Percentiles rank a stretch among this genome's conserved stretches.
Conservation (phyloP, 2,329 filamentous ascomycete species). For the Rhytidhysteron rufulum region DNA sequence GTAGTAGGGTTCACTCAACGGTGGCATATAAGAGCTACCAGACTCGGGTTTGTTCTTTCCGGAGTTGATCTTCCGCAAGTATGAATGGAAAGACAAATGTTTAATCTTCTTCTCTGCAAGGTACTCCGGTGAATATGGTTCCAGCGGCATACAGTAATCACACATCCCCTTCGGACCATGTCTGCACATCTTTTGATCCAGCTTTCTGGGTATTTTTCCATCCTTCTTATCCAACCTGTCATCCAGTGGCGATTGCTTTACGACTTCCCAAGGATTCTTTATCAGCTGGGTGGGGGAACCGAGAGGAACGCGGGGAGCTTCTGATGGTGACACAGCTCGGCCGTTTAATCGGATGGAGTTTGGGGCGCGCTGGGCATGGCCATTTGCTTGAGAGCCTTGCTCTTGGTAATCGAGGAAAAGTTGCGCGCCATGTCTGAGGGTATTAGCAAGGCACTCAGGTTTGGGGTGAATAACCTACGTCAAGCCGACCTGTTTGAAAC, state of each 20-base stretch:
- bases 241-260: slow-evolving; percentile 83
- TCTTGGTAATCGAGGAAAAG: slow-evolving; percentile 81
- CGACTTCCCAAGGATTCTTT: slow-evolving; percentile 89
- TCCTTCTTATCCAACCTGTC: slow-evolving; percentile 80
- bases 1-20: slow-evolving; percentile 87
- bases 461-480: slow-evolving; percentile 38
- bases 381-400: slow-evolving; percentile 49
- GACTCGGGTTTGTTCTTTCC: slow-evolving; percentile 95
- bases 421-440: slow-evolving; percentile 78
- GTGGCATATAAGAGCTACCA: slow-evolving; percentile 92
- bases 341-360: slow-evolving; percentile 70
- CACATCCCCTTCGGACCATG: slow-evolving; percentile 98
- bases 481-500: slow-evolving; percentile 55
- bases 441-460: slow-evolving; percentile 14
- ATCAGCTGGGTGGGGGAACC: slow-evolving; percentile 58
- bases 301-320: slow-evolving; percentile 61
- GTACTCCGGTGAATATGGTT: slow-evolving; percentile 88
- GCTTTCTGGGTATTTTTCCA: slow-evolving; percentile 78
- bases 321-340: slow-evolving; percentile 65
- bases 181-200: slow-evolving; percentile 82
- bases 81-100: slow-evolving; percentile 92
- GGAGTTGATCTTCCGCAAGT: slow-evolving; percentile 91
- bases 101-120: slow-evolving; percentile 97
- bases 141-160: slow-evolving; percentile 95
- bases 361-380: slow-evolving; percentile 33